Evolutionary conservation across 2,329 filamentous ascomycete genomes (phyloP).

Genomic region (Beauveria caledonica): DNA sequence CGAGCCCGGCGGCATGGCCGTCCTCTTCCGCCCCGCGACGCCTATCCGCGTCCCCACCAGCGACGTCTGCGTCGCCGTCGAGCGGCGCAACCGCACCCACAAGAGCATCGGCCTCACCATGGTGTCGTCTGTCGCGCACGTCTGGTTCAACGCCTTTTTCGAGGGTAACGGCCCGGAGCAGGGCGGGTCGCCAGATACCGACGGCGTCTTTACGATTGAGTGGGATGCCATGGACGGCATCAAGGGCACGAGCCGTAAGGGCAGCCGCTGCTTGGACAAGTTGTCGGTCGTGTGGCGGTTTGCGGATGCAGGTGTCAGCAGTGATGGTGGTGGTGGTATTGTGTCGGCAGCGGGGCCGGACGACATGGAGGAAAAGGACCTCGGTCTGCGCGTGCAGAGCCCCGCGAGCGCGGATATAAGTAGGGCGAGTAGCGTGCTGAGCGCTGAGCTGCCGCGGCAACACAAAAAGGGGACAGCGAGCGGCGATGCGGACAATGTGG

Average conservation of each 20-base stretch:
- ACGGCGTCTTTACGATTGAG: slow-evolving; percentile 51
- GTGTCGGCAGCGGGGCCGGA: slow-evolving; percentile 32
- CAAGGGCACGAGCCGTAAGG: slow-evolving; percentile 79
- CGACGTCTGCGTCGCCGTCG: slow-evolving; percentile 85
- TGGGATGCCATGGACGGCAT: slow-evolving; percentile 81
- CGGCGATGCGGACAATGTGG: slow-evolving; percentile 10
- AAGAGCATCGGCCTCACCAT: slow-evolving; percentile 76
- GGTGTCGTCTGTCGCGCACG: slow-evolving; percentile 87
- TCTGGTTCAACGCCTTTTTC: slow-evolving; percentile 96
- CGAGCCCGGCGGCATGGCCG: slow-evolving; percentile 57
- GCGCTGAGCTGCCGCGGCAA: slow-evolving; percentile 16
- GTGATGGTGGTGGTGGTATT: slow-evolving; percentile 33
- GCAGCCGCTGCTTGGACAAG: slow-evolving; percentile 70
- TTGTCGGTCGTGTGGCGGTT: slow-evolving; percentile 78
- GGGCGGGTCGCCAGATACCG: slow-evolving; percentile 55
- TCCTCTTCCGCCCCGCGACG: slow-evolving; percentile 66
- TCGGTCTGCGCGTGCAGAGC: slow-evolving; percentile 60
- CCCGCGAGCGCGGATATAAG: slow-evolving; percentile 60
- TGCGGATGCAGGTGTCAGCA: slow-evolving; percentile 15
- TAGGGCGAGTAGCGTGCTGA: slow-evolving; percentile 61
- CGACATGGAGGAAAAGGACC: slow-evolving; percentile 47
- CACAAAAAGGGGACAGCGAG: slow-evolving; percentile 6
- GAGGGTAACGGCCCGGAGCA: slow-evolving; percentile 72
- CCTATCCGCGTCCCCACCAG: slow-evolving; percentile 67
- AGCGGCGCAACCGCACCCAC: slow-evolving; percentile 71